These are phyloP conservation scores for Trametes villosa DNA, from an alignment of 768 basidiomycete genomes.

Conservation along the genomic window DNA sequence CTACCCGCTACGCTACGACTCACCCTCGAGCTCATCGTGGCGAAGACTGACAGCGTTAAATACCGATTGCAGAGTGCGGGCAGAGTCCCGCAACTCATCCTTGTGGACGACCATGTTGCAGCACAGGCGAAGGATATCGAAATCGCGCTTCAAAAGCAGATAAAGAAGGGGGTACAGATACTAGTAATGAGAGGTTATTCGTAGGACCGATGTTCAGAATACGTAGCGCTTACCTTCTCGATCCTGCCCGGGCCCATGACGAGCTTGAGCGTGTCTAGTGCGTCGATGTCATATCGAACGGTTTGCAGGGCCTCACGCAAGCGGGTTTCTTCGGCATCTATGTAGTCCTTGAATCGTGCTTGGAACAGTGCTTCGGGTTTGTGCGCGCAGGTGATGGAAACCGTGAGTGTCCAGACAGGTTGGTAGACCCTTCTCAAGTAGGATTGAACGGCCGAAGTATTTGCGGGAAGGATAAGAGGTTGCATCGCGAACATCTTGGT, in stretches of 20 bases:
- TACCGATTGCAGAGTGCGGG: conserved; percentile 26
- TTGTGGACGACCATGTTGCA: conserved; percentile 32
- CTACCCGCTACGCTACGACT: not conserved
- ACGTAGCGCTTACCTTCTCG: conserved; percentile 33
- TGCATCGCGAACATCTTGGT: conserved; percentile 23
- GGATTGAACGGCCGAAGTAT: conserved; percentile 28
- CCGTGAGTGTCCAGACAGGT: conserved; percentile 14
- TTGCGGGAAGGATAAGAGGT: conserved; percentile 19
- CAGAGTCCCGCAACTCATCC: conserved; percentile 34
- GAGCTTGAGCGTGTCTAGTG: conserved; percentile 33
- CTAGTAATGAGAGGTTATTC: conserved; percentile 24
- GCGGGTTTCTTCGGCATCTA: conserved; percentile 32
- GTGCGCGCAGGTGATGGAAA: conserved; percentile 13
- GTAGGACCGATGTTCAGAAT: not conserved
- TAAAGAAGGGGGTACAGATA: conserved; percentile 41
- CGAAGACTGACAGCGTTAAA: conserved; percentile 29
- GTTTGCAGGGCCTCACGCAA: conserved; percentile 34
- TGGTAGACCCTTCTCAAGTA: conserved; percentile 31
- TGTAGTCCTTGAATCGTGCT: conserved; percentile 33
- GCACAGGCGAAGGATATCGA: conserved; percentile 37
- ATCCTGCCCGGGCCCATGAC: conserved; percentile 39
- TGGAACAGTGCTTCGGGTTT: conserved; percentile 27
- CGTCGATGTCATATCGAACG: conserved; percentile 38
- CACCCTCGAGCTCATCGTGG: conserved; percentile 32
- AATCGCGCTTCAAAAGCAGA: conserved; percentile 39